A percentile compares a stretch with the other conserved stretches of the same genome.
phyloP scores from a whole-genome alignment of 1,284 basidiomycete species.

The Leccinum huronense region DNA sequence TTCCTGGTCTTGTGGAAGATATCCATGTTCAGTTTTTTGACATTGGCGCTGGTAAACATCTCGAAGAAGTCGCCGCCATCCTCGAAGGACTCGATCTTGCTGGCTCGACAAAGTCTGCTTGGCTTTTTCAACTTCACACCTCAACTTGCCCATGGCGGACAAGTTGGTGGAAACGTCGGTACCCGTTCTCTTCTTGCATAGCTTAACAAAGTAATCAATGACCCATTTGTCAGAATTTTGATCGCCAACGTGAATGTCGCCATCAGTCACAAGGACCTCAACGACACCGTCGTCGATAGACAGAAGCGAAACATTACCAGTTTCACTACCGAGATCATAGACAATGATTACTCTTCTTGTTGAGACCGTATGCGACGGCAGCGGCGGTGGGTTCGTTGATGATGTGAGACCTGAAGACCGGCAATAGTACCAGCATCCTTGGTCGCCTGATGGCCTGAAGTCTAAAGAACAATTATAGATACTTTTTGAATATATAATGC shows the following conservation, averaged over 20 bases:
- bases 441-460: conserved; percentile 99
- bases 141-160: conserved; percentile 93
- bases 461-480: conserved; percentile 44
- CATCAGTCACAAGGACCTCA: conserved; percentile 95
- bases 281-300: conserved; percentile 98
- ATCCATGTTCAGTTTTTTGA: conserved; percentile 98
- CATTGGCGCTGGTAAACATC: conserved; percentile 96
- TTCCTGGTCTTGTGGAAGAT: conserved; percentile 99
- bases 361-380: conserved; percentile 97
- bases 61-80: conserved; percentile 96
- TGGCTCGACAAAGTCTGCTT: conserved; percentile 95
- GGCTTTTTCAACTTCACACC: conserved; percentile 98
- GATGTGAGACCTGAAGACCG: conserved; percentile 94
- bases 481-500: conserved; percentile 15
- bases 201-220: conserved; percentile 89
- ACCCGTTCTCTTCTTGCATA: conserved; percentile 94
- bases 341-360: conserved; percentile 96
- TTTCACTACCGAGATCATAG: conserved; percentile 98
- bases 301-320: conserved; percentile 97
- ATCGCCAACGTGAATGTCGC: conserved; percentile 98
- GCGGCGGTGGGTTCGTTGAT: conserved; percentile 99
- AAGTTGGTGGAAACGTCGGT: conserved; percentile 87
- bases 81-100: conserved; percentile 93
- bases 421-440: conserved; percentile 98
- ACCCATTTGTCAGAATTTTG: conserved; percentile 99